Evolutionary conservation across 176 grass and related monocot genomes (phyloP), one percentile per base, ranked within the genome.

Genomic region (Bothriochloa decipiens): DNA sequence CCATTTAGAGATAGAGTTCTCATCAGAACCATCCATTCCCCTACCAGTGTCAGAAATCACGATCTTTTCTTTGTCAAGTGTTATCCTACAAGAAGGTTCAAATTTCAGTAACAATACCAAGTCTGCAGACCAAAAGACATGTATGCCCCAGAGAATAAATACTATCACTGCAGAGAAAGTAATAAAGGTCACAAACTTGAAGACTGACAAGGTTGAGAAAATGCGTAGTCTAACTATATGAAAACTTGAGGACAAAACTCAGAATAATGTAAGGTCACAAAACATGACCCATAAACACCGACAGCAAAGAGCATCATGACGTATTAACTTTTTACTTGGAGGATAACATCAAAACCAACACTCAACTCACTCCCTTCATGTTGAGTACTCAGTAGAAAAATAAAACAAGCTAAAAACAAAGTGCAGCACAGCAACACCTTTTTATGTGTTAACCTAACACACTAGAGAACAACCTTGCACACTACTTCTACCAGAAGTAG

Each of bases 21-120:
- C 79, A 36, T 89, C 67, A n/a, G 81, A 88, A 79, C 90, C 83
- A 53, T 92, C 86, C 90, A 92, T 92, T 61, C 90, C 90, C 68
- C 42, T 63, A 52, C 90, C 90, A 79, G 82, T 92, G 66, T 92
- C 90, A 75, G 88, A 92, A 74, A 89, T 82, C 23, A 74, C 58
- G 14, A 89, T 83, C 40, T 82, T 89, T 15, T 83, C 76, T 75
- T 79, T 37, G 29, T 89, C 77, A 67, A 92, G 11, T 65, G 71
- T 82, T 68, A 92, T 84, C 83, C 90, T 92, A 68, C 83, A 92
- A 67, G 11, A 74, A n/a, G n/a, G 65, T 74, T 27, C 57, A 67
- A 74, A n/a, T 32, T 27, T 84, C 8, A 12, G 82, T 50, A 28
- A 52, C 71, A 23, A 46, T 27, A 43, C 26, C 43, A 25, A 41